A percentile compares a stretch with the other conserved stretches of the same genome.
Evolutionary conservation across 2,329 filamentous ascomycete species (phyloP).

Genomic region (Alternaria sp.): DNA sequence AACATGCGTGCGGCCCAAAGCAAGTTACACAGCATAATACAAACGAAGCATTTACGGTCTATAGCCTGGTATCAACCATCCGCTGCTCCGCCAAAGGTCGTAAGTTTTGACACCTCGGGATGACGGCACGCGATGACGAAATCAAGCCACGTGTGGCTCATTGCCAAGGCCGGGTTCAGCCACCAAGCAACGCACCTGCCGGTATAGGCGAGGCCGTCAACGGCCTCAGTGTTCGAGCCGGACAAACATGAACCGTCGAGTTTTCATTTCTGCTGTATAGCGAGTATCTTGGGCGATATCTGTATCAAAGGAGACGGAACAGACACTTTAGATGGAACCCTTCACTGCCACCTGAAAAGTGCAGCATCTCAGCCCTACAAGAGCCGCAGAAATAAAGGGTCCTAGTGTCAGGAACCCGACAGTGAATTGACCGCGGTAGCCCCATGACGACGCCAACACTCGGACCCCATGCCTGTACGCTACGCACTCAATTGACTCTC

Average conservation of each 20-base stretch:
- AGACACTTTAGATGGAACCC: background rate
- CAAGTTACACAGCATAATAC: background rate
- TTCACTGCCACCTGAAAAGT: background rate
- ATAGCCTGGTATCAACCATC: background rate
- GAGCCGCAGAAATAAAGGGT: constrained; percentile 17
- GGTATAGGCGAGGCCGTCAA: background rate
- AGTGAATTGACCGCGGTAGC: constrained; percentile 11
- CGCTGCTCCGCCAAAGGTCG: background rate
- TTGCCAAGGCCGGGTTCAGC: constrained; percentile 11
- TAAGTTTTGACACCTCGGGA: constrained; percentile 1
- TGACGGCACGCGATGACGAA: constrained; percentile 11
- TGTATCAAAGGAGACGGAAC: background rate
- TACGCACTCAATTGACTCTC: constrained; percentile 9
- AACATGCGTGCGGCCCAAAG: background rate
- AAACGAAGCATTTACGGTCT: background rate
- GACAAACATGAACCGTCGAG: background rate
- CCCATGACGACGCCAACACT: constrained; percentile 16
- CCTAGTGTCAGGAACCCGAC: constrained; percentile 10
- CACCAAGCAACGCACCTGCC: constrained; percentile 8
- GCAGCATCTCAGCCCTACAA: constrained; percentile 10
- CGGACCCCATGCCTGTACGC: constrained; percentile 3
- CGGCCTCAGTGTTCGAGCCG: constrained; percentile 1
- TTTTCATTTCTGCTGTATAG: background rate
- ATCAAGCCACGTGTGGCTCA: constrained; percentile 16
- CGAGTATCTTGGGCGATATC: background rate